Conservation (phyloP, 768 basidiomycete genomes). For the Tricholoma bakamatsutake region DNA sequence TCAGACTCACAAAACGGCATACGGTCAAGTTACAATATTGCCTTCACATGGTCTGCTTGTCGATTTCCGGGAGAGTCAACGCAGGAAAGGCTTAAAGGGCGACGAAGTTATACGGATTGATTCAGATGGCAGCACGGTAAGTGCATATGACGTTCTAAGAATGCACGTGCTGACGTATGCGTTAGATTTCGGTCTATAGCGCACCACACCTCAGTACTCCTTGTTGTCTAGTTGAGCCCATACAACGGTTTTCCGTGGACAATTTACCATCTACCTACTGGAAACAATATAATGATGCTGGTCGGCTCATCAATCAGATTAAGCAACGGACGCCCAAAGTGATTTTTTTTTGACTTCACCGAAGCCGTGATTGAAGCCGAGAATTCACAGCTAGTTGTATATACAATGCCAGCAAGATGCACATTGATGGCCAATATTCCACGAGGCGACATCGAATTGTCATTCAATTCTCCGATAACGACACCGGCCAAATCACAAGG, state of each 20-base stretch:
- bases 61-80: conserved; percentile 52
- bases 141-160: neutral
- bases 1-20: conserved; percentile 40
- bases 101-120: conserved; percentile 40
- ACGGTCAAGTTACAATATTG: conserved; percentile 45
- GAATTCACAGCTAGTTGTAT: conserved; percentile 34
- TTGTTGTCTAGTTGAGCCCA: conserved; percentile 41
- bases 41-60: conserved; percentile 45
- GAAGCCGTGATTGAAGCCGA: neutral
- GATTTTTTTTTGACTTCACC: conserved; percentile 2
- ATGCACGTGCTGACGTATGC: neutral
- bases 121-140: conserved; percentile 32
- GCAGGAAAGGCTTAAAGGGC: conserved; percentile 39
- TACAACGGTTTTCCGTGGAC: conserved; percentile 25
- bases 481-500: conserved; percentile 4
- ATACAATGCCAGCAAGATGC: conserved; percentile 34
- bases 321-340: conserved; percentile 52
- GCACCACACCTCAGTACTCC: conserved; percentile 47
- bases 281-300: conserved; percentile 43
- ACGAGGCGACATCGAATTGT: conserved; percentile 40
- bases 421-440: conserved; percentile 49
- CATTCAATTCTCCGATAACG: conserved; percentile 17
- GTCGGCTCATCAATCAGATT: conserved; percentile 37
- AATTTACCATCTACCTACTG: conserved; percentile 36
- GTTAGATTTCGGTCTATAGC: conserved; percentile 35